Conservation (phyloP, 2,329 filamentous ascomycete genomes). For the Elsinoe ampelina region DNA sequence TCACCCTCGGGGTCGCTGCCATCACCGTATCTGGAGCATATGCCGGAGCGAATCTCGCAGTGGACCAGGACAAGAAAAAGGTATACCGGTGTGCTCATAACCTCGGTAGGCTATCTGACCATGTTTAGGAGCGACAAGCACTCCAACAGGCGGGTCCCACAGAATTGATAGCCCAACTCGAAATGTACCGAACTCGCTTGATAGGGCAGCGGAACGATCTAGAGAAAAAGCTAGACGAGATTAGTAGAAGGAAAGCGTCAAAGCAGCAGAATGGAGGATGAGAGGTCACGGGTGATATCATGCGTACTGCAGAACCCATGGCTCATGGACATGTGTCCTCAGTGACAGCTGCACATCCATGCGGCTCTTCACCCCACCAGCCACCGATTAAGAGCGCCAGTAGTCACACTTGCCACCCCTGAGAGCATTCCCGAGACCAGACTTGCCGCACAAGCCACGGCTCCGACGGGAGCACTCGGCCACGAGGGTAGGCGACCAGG, state of each 20-base stretch:
- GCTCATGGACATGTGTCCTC: too few species aligned
- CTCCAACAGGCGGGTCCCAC: conserved; percentile 42
- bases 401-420: too few species aligned
- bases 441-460: too few species aligned
- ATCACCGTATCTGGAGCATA: conserved; percentile 49
- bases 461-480: too few species aligned
- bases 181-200: conserved; percentile 41
- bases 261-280: conserved; percentile 20
- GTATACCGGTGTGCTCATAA: conserved; percentile 27
- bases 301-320: too few species aligned
- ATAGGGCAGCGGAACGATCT: conserved; percentile 43
- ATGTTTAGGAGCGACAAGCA: conserved; percentile 30
- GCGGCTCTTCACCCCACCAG: too few species aligned
- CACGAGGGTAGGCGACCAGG: too few species aligned
- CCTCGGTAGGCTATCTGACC: not conserved
- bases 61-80: conserved; percentile 41
- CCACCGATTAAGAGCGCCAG: too few species aligned
- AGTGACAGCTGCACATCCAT: too few species aligned
- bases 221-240: conserved; percentile 47
- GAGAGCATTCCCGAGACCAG: too few species aligned
- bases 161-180: conserved; percentile 47
- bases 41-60: conserved; percentile 53
- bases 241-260: conserved; percentile 25
- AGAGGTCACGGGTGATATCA: not conserved
- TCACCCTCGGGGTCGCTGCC: conserved; percentile 47